A percentile compares a stretch with the other conserved stretches of the same genome.
Conservation (phyloP, 495 filamentous ascomycete genomes). For the Aspergillus funiculosus region DNA sequence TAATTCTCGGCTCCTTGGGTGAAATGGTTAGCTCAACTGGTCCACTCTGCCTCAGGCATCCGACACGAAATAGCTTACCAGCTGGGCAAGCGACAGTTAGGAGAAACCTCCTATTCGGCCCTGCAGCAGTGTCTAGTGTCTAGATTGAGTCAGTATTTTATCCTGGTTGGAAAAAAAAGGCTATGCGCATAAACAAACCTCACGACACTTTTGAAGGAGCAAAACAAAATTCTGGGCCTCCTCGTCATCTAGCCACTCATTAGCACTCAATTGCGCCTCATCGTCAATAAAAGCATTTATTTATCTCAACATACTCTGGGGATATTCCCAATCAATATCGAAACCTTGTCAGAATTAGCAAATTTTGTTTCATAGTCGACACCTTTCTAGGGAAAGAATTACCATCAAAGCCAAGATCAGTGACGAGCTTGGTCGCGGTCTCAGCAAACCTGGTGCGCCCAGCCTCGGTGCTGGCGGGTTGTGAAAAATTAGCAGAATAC, state of each 20-base stretch:
- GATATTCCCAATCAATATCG: slow-evolving; percentile 64
- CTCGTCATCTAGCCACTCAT: slow-evolving; percentile 30
- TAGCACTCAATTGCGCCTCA: slow-evolving; percentile 1
- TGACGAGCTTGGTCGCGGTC: slow-evolving; percentile 60
- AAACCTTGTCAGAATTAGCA: slow-evolving; percentile 31
- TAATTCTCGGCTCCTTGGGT: slow-evolving; percentile 55
- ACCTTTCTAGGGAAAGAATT: slow-evolving; percentile 1
- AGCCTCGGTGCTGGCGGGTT: slow-evolving; percentile 52
- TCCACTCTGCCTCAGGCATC: neutral
- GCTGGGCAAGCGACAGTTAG: slow-evolving; percentile 70
- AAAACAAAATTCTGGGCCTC: slow-evolving; percentile 67
- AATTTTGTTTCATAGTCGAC: neutral
- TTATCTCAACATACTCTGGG: slow-evolving; percentile 26
- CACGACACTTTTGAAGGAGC: slow-evolving; percentile 60
- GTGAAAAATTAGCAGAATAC: slow-evolving; percentile 79
- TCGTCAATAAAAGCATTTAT: no score
- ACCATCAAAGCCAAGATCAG: slow-evolving; percentile 61
- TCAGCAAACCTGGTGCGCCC: slow-evolving; percentile 71
- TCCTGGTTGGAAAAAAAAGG: neutral
- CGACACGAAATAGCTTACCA: slow-evolving; percentile 19
- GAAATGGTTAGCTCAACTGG: neutral
- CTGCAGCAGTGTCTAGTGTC: slow-evolving; percentile 59
- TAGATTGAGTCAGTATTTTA: slow-evolving; percentile 17
- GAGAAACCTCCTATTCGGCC: slow-evolving; percentile 53
- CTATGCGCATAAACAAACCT: slow-evolving; percentile 27